Evolutionary conservation across 1,284 basidiomycete species (phyloP).

Genomic region (Cutaneotrichosporon curvatum): DNA sequence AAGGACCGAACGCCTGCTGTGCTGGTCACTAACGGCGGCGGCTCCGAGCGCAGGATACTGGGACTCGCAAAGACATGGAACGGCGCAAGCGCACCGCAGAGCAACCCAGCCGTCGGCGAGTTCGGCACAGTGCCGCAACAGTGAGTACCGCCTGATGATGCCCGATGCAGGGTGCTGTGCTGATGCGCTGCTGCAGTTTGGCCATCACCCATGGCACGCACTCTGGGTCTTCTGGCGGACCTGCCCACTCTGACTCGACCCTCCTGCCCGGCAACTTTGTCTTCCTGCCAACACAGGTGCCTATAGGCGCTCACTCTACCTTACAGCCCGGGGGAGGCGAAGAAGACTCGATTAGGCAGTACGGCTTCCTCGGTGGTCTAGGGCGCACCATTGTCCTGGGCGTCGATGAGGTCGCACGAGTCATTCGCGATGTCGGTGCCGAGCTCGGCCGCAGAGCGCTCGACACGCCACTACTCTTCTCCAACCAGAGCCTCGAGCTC

Average conservation of each 20-base stretch:
- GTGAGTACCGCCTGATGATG: slow-evolving; percentile 1
- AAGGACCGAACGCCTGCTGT: slow-evolving; percentile 16
- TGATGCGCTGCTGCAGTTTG: no score
- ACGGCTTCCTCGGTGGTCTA: slow-evolving; percentile 35
- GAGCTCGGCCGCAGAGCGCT: slow-evolving; percentile 69
- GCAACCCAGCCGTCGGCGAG: slow-evolving; percentile 11
- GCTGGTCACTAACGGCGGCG: slow-evolving; percentile 8
- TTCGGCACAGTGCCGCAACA: slow-evolving; percentile 16
- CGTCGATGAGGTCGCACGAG: slow-evolving; percentile 61
- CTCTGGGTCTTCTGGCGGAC: neutral
- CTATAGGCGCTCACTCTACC: slow-evolving; percentile 19
- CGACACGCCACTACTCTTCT: slow-evolving; percentile 82
- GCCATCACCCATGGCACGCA: neutral
- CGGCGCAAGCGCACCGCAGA: slow-evolving; percentile 3
- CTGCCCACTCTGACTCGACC: slow-evolving; percentile 2
- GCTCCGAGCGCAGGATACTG: slow-evolving; percentile 10
- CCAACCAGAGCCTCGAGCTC: slow-evolving; percentile 73
- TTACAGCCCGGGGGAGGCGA: slow-evolving; percentile 23
- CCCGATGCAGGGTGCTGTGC: no score
- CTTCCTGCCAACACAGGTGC: slow-evolving; percentile 29
- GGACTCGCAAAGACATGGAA: slow-evolving; percentile 19
- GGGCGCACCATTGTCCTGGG: slow-evolving; percentile 52
- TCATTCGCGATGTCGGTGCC: slow-evolving; percentile 62
- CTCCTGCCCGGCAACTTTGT: slow-evolving; percentile 27
- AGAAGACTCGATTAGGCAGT: slow-evolving; percentile 23